Evolutionary conservation across 2,329 filamentous ascomycete genomes (phyloP).

Genomic region (Diplodia mutila): DNA sequence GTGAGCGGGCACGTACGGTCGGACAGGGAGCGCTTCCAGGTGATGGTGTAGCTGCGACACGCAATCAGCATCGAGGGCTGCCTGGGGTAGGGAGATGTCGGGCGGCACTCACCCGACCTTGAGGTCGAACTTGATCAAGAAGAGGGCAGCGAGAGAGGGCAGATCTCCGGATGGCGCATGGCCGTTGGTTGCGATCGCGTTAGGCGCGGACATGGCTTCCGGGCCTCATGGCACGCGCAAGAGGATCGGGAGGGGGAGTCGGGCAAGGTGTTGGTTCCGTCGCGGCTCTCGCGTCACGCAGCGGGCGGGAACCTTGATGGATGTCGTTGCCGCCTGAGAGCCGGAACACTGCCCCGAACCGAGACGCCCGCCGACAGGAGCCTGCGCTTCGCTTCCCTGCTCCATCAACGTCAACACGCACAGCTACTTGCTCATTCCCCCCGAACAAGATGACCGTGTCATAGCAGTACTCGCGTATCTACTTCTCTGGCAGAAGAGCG

Average conservation of each 20-base stretch:
- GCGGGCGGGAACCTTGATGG: slow-evolving; percentile 15
- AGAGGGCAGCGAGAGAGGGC: slow-evolving; percentile 71
- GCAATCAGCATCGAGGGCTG: slow-evolving; percentile 4
- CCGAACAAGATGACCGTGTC: not conserved
- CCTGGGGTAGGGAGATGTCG: not conserved
- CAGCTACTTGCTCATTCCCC: not conserved
- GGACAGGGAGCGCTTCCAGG: slow-evolving; percentile 77
- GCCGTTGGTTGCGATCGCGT: slow-evolving; percentile 17
- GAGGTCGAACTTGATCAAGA: slow-evolving; percentile 89
- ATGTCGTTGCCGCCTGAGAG: slow-evolving; percentile 14
- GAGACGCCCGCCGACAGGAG: not conserved
- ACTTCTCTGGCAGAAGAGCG: not conserved
- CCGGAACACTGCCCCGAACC: not conserved
- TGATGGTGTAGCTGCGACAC: slow-evolving; percentile 70
- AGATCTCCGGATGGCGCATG: slow-evolving; percentile 11
- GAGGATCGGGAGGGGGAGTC: slow-evolving; percentile 4
- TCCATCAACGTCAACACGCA: not conserved
- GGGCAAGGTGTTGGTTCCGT: slow-evolving; percentile 14
- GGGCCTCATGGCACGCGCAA: slow-evolving; percentile 23
- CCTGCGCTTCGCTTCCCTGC: not conserved
- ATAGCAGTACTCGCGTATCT: not conserved
- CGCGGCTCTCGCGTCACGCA: slow-evolving; percentile 23
- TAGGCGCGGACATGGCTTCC: slow-evolving; percentile 26
- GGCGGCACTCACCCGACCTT: slow-evolving; percentile 71
- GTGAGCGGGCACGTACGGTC: slow-evolving; percentile 57